A percentile compares a stretch with the other conserved stretches of the same genome.
Conservation (phyloP, 208 protist genomes). For the Acanthamoeba culbertsoni region DNA sequence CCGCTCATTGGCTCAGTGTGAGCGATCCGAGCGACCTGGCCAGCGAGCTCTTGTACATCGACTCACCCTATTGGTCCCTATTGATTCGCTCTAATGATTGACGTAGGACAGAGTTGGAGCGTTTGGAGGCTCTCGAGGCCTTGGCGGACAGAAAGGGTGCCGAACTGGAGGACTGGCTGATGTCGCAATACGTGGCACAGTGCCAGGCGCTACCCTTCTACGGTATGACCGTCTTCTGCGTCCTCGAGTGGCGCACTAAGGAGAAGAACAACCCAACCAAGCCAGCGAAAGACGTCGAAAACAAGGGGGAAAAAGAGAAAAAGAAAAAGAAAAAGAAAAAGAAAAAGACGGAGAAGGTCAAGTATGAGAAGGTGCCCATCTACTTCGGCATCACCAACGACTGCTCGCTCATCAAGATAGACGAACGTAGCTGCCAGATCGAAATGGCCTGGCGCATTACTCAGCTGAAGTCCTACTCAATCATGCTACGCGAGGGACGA, state of each 20-base stretch:
- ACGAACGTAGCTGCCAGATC: conserved; percentile 2
- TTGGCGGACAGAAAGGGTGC: background rate
- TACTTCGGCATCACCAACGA: conserved; percentile 6
- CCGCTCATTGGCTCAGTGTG: background rate
- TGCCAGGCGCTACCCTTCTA: conserved; percentile 39
- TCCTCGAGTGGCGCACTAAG: background rate
- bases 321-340: background rate
- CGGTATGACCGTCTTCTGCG: conserved; percentile 19
- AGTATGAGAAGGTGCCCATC: conserved; percentile 42
- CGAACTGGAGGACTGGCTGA: background rate
- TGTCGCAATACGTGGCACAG: background rate
- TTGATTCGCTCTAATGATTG: background rate
- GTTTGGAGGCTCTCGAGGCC: background rate
- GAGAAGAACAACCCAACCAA: background rate
- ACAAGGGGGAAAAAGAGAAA: background rate
- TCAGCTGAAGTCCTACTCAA: background rate
- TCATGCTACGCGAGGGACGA: background rate
- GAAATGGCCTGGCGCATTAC: conserved; percentile 32
- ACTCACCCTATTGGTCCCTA: background rate
- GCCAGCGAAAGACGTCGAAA: background rate
- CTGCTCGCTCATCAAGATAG: conserved; percentile 49
- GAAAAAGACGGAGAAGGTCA: background rate
- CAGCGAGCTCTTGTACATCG: background rate
- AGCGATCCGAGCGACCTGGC: background rate
- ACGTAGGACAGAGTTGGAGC: background rate